Evolutionary conservation across 2,329 filamentous ascomycete species (phyloP), one percentile per base, ranked within the genome.

Genomic region (Penicillium paneum): DNA sequence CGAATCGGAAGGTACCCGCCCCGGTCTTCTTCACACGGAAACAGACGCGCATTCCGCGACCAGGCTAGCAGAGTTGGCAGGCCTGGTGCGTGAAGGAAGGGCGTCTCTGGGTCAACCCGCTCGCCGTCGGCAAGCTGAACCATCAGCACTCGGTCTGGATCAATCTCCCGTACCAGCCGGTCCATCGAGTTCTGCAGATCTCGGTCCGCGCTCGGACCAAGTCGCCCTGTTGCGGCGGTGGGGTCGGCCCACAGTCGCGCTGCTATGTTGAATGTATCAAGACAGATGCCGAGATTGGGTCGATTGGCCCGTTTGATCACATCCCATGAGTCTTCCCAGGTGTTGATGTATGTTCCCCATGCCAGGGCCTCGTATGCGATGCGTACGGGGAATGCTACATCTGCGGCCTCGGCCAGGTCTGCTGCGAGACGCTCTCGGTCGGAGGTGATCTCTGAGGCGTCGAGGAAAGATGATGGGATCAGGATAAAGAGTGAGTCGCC

Each of bases 201-300:
- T 15, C 75, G 70, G 5, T 87, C 82, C 17, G 82, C 85, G 53
- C 82, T 74, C 0, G 42, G 73, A 60, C 0, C 74, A 41, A 41
- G 80, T 57, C 77, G 76, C 3, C 86, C 82, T 1, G 75, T 75
- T 0, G 74, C 59, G 0, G 79, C 71, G 0, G 81, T 71, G 0
- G 88, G 88, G 63, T 91, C 87, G 0, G 86, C 88, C 62, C 83
- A 91, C 55, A 89, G 80, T 10, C 84, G 75, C 0, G 83, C 88
- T 1, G 87, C 82, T 57, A 91, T 88, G 71, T 91, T 89, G 74
- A 90, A 92, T 0, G 85, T 90, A 72, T 92, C 89, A 29, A 91
- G 78, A 65, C 87, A 90, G 34, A 91, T 76, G 10, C 88, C 88
- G 63, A 92, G 89, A 72, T 91, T 92, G 12, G 80, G 71, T 15